A percentile compares a stretch with the other conserved stretches of the same genome.
Evolutionary conservation across 2,329 filamentous ascomycete genomes (phyloP).

Genomic region (Neofusicoccum umdonicola): DNA sequence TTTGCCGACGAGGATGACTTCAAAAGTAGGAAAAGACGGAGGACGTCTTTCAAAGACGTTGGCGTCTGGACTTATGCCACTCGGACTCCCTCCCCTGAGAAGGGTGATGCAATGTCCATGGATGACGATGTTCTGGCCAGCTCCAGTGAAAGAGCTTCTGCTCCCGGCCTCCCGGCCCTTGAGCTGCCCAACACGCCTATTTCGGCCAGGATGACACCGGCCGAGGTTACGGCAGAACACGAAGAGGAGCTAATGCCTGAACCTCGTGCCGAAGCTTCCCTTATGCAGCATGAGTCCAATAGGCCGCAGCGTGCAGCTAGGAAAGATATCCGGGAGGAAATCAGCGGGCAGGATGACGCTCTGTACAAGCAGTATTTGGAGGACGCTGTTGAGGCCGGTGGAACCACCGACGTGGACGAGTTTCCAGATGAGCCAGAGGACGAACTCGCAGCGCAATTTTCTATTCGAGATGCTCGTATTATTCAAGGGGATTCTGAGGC

Average conservation of each 20-base stretch:
- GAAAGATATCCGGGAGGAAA: background rate
- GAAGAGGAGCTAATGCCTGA: conserved; percentile 6
- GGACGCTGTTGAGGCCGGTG: conserved; percentile 18
- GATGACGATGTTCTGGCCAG: background rate
- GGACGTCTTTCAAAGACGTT: conserved; percentile 67
- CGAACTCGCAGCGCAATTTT: background rate
- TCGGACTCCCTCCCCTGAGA: conserved; percentile 68
- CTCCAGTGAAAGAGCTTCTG: background rate
- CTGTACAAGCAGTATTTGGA: conserved; percentile 1
- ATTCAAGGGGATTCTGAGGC: background rate
- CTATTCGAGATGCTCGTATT: background rate
- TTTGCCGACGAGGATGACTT: conserved; percentile 66
- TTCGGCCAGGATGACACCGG: background rate
- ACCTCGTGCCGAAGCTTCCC: background rate
- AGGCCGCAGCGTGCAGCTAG: too few species aligned
- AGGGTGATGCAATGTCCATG: conserved; percentile 31
- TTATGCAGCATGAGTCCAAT: background rate
- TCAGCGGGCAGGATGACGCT: background rate
- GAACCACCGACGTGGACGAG: conserved; percentile 26
- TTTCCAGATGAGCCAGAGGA: conserved; percentile 18
- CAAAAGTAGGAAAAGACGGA: conserved; percentile 66
- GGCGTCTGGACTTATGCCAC: conserved; percentile 73
- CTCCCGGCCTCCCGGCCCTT: background rate
- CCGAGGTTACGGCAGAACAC: background rate
- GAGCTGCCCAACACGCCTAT: background rate